Evolutionary conservation across 1,139 yeast genomes (phyloP).

Genomic region (Sugiyamaella japonica): DNA sequence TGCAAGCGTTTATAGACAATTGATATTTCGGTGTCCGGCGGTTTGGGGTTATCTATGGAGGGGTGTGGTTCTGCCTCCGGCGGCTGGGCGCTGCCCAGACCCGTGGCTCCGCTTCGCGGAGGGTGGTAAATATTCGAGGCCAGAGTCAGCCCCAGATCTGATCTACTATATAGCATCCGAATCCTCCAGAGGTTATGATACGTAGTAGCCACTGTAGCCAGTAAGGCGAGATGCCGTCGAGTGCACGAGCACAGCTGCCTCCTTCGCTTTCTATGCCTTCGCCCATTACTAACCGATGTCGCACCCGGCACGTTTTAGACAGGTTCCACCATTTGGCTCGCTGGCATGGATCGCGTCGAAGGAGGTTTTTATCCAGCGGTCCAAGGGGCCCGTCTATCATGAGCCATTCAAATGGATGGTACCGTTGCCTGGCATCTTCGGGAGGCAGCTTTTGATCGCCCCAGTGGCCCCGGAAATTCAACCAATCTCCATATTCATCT

Average conservation of each 20-base stretch:
- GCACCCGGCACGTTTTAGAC: slow-evolving; percentile 71
- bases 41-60: too few species aligned
- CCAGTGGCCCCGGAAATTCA: slow-evolving; percentile 81
- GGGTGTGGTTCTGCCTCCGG: neutral
- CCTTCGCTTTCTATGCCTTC: slow-evolving; percentile 88
- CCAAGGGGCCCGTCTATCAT: slow-evolving; percentile 93
- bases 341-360: slow-evolving; percentile 73
- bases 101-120: neutral
- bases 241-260: slow-evolving; percentile 37
- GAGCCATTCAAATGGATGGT: slow-evolving; percentile 87
- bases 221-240: slow-evolving; percentile 36
- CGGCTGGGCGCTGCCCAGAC: neutral
- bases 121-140: neutral
- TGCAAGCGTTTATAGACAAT: slow-evolving; percentile 33
- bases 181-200: slow-evolving; percentile 39
- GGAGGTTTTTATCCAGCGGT: slow-evolving; percentile 74
- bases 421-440: slow-evolving; percentile 72
- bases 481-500: slow-evolving; percentile 70
- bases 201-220: slow-evolving; percentile 36
- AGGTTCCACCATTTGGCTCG: slow-evolving; percentile 82
- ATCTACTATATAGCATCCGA: slow-evolving; percentile 38
- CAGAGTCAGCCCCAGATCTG: slow-evolving; percentile 36
- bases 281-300: slow-evolving; percentile 75
- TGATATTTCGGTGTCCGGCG: too few species aligned
- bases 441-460: slow-evolving; percentile 74